Percentiles rank a stretch among this genome's conserved stretches.
Evolutionary conservation across 352 stramenopile species (phyloP).

Genomic region (Globisporangium perplexum): DNA sequence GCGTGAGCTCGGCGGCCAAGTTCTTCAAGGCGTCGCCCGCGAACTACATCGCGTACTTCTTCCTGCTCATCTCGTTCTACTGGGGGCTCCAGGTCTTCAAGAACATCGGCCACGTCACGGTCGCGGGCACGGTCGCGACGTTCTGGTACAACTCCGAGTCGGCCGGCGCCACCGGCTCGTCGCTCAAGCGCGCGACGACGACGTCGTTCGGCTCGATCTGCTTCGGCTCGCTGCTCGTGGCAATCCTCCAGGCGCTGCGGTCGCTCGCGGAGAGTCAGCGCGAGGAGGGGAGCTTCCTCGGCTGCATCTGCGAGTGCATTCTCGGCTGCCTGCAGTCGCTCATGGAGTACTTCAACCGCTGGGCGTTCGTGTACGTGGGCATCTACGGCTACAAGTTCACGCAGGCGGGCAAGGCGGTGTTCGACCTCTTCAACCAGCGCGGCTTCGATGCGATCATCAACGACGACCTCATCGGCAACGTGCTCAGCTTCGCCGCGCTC

Average conservation of each 20-base stretch:
- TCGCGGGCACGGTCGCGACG: conserved; percentile 91
- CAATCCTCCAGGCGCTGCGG: conserved; percentile 88
- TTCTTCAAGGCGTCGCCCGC: conserved; percentile 27
- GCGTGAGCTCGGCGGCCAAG: conserved; percentile 16
- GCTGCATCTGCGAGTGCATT: conserved; percentile 82
- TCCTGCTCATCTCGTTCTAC: conserved; percentile 92
- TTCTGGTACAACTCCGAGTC: conserved; percentile 94
- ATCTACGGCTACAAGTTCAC: conserved; percentile 94
- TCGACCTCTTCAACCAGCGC: conserved; percentile 89
- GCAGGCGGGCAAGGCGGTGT: conserved; percentile 89
- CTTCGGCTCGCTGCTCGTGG: conserved; percentile 92
- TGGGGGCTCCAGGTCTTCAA: conserved; percentile 91
- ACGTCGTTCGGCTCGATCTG: conserved; percentile 95
- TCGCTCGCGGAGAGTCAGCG: conserved; percentile 66
- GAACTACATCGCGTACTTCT: conserved; percentile 59
- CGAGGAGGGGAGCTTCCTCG: conserved; percentile 61
- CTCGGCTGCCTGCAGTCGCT: conserved; percentile 77
- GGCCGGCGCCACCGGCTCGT: conserved; percentile 72
- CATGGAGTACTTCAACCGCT: conserved; percentile 92
- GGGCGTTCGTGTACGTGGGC: conserved; percentile 94
- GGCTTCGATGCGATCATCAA: conserved; percentile 97
- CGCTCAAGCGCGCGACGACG: conserved; percentile 81
- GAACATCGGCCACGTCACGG: conserved; percentile 92
- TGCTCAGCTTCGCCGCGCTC: conserved; percentile 88
- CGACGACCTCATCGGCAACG: conserved; percentile 92